These are phyloP conservation scores for Hericium rajendrae DNA, from an alignment of 768 basidiomycete species.

Conservation along the genomic window DNA sequence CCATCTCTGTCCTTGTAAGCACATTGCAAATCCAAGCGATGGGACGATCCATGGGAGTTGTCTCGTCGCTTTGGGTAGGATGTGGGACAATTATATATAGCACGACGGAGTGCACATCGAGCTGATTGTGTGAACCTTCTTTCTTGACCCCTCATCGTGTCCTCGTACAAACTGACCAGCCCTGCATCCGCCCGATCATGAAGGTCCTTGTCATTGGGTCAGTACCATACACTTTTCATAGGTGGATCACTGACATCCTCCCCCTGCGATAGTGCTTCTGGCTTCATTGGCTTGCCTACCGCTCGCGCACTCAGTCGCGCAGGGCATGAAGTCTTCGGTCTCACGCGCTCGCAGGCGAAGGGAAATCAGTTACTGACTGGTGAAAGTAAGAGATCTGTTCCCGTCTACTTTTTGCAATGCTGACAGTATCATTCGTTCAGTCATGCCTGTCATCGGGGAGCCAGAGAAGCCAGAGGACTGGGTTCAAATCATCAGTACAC, in stretches of 20 bases:
- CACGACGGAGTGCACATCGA: too few species aligned
- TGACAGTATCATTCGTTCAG: background rate
- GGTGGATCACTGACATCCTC: background rate
- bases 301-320: conserved; percentile 35
- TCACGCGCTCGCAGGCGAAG: conserved; percentile 29
- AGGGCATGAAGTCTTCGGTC: conserved; percentile 37
- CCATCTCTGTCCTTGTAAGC: too few species aligned
- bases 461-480: background rate
- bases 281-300: conserved; percentile 34
- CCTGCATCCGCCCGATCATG: background rate
- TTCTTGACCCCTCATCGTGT: too few species aligned
- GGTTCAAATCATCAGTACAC: conserved; percentile 18
- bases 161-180: background rate
- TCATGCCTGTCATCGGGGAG: background rate
- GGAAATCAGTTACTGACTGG: conserved; percentile 26
- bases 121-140: too few species aligned
- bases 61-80: too few species aligned
- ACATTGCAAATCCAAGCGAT: too few species aligned
- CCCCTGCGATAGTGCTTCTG: conserved; percentile 26
- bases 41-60: too few species aligned
- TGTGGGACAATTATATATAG: too few species aligned
- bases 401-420: conserved; percentile 6
- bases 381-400: conserved; percentile 29
- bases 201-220: background rate
- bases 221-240: background rate